Percentiles rank a stretch among this genome's conserved stretches.
Conservation (phyloP, 176 grass and related monocot genomes). For the Phyllostachys edulis region DNA sequence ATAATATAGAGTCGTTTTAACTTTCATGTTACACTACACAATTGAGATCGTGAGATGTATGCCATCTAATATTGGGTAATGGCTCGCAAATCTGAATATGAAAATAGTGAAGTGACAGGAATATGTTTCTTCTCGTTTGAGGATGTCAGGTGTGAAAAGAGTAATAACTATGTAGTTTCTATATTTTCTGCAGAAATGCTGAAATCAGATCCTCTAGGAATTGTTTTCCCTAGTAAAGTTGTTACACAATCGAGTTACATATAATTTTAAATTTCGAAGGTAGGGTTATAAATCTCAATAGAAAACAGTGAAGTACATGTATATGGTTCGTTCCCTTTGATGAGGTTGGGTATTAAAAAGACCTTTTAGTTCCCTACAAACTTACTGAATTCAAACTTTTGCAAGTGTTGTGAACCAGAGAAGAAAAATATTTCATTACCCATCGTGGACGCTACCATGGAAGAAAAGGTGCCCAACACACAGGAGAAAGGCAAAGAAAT, state of each 20-base stretch:
- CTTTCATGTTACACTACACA: neutral
- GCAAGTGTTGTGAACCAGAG: neutral
- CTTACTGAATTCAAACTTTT: neutral
- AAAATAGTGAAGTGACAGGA: too few relatives aligned
- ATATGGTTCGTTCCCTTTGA: neutral
- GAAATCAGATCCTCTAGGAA: neutral
- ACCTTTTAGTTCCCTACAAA: neutral
- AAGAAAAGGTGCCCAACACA: conserved; percentile 83
- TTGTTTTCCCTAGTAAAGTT: neutral
- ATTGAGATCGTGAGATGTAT: neutral
- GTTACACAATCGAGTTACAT: neutral
- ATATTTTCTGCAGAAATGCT: neutral
- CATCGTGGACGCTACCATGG: conserved; percentile 92
- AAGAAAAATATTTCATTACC: conserved; percentile 45
- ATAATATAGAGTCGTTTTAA: neutral
- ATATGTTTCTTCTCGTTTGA: too few relatives aligned
- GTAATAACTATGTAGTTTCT: neutral
- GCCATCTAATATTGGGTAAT: neutral
- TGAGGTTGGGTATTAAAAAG: neutral
- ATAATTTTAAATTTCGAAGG: neutral
- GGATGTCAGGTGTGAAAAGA: neutral
- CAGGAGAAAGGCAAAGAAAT: conserved; percentile 95
- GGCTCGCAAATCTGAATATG: neutral
- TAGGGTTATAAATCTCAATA: neutral
- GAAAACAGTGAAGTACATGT: neutral